Evolutionary conservation across 441 rosid genomes (phyloP), one percentile per base, ranked within the genome.

Genomic region (Adansonia grandidieri): DNA sequence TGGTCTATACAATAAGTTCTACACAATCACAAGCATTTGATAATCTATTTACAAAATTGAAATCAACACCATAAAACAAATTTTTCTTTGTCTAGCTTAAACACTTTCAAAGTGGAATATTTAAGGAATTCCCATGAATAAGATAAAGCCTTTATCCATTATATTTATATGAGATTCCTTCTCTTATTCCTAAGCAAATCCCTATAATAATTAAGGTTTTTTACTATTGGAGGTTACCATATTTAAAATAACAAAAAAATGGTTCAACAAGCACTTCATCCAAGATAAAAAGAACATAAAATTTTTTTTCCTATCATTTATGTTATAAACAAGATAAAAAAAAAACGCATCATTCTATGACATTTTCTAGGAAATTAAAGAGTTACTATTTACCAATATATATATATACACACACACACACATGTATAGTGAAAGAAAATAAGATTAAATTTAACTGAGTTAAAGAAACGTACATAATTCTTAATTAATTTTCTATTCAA

Each of bases 341-440:
- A 19, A 22, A 66, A 54, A 19, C 20, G 37, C 19, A 32, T n/a
- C 44, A 24, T 10, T 13, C 10, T 13, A 17, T 20, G 69, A 32
- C n/a, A 77, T 57, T 70, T 78, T 50, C 75, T 70, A 9, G 9
- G 69, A 44, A 78, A 71, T 15, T 62, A 71, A 71, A 58, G 24
- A 2, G 32, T 28, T 1, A 1, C 62, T 19, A 19, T 58, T 19
- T 5, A 58, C 28, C 62, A 58, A 58, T 7, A 19, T 0, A n/a
- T 32, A 32, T 32, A 32, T 32, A 32, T 32, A 24, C 28, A 24
- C 28, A 24, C 28, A 24, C 28, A 32, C 37, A 32, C 37, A 32
- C 2, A 32, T 32, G 1, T 19, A 58, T 2, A 58, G 9, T 19
- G 62, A 8, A 2, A 19, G 28, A 19, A 58, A 58, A 58, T 57